Base-by-base conservation (phyloP, 208 protist species). In the Leishmania aethiopica region DNA sequence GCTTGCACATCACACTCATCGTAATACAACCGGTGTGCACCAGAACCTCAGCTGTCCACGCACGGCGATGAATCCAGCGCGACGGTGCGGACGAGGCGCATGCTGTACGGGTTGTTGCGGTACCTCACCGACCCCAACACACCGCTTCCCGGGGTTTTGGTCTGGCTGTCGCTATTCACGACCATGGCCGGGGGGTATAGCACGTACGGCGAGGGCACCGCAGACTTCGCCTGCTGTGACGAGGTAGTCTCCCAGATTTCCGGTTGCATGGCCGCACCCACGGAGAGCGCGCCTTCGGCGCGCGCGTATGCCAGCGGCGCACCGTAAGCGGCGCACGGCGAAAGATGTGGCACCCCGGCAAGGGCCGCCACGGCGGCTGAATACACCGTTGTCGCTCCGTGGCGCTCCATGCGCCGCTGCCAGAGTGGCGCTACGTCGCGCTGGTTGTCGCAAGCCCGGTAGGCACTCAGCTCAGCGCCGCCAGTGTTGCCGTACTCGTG, bases 31-130 rank as follows among this genome's bases (percentile, higher is more conserved):
- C 42, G 22, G 2, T 53, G 5, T 51, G 10, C 11, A 28, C 4
- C 22, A 57, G 11, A 22, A 42, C 25, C 28, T 77, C 70, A 75
- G 70, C 11, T 55, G 10, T 57, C 28, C 45, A 75, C n/a, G 45
- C 22, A 55, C 45, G 28, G 11, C 1, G 73, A n/a, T 35, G 37
- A 49, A 62, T 60, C 6, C 37, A 47, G 60, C 17, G 77, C 47
- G 35, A 28, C 55, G 28, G 76, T 66, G 11, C 75, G 35, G 3
- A 82, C 53, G 22, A 86, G 51, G 45, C 22, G 77, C 78, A 86
- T 79, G 22, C 82, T 81, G 74, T 90, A 90, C 28, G 86, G 86
- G 75, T 90, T 90, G 70, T 90, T 84, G 45, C 86, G 83, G 70
- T 87, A 90, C 40, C 86, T 83, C 42, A 62, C 51, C 60, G 77